A percentile compares a stretch with the other conserved stretches of the same genome.
Conservation (phyloP, 2,329 filamentous ascomycete species). For the Daldinia sp. region DNA sequence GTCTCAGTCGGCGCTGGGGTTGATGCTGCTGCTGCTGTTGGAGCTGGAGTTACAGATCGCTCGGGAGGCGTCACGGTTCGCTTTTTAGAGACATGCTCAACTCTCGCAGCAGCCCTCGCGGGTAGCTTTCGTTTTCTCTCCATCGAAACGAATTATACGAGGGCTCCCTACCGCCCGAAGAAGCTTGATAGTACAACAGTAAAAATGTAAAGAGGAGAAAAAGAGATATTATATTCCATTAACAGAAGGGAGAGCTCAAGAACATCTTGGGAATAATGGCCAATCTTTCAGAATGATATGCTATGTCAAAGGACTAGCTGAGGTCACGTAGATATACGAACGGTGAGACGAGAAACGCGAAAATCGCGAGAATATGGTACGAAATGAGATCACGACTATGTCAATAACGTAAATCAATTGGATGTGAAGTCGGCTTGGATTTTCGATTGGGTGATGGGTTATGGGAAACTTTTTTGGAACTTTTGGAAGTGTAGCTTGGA, state of each 20-base stretch:
- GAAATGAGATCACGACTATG: neutral
- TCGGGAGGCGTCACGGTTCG: slow-evolving; percentile 68
- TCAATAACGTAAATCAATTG: neutral
- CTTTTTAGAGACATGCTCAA: slow-evolving; percentile 71
- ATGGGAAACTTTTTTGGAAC: slow-evolving; percentile 1
- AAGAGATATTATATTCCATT: slow-evolving; percentile 5
- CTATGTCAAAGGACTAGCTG: slow-evolving; percentile 2
- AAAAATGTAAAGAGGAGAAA: neutral
- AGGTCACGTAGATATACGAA: neutral
- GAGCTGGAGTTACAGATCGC: slow-evolving; percentile 55
- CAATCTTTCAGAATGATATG: neutral
- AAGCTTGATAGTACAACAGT: neutral
- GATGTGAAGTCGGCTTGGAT: neutral
- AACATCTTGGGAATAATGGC: slow-evolving; percentile 17
- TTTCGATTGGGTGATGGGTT: slow-evolving; percentile 3
- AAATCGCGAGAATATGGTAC: neutral
- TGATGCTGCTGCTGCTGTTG: slow-evolving; percentile 39
- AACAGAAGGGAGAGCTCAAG: slow-evolving; percentile 14
- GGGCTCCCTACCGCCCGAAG: neutral
- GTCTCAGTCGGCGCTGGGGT: slow-evolving; percentile 55
- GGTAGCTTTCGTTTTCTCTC: slow-evolving; percentile 76
- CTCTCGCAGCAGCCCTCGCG: slow-evolving; percentile 70
- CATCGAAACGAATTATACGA: slow-evolving; percentile 56
- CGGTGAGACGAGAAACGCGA: neutral
- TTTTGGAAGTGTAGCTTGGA: neutral